phyloP scores from a whole-genome alignment of 805 yeast species.

The Zygosaccharomyces rouxii region DNA sequence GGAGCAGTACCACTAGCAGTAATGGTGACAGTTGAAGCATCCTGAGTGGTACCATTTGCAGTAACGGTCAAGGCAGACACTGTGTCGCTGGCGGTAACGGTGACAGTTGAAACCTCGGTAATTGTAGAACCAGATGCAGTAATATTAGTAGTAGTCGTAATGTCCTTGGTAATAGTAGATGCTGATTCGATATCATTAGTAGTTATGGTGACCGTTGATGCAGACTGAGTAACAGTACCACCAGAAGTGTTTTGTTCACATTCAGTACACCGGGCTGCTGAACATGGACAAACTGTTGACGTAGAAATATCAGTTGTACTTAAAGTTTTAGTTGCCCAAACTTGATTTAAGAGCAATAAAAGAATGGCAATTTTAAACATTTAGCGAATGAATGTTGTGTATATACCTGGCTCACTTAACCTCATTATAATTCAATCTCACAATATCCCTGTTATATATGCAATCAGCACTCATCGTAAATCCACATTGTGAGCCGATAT shows the following conservation, averaged over 20 bases:
- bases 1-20: neutral
- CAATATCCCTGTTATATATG: neutral
- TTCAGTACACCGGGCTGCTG: neutral
- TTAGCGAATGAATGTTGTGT: neutral
- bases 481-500: neutral
- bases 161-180: neutral
- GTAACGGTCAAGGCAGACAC: slow-evolving; percentile 1
- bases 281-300: neutral
- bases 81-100: neutral
- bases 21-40: slow-evolving; percentile 1
- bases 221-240: slow-evolving; percentile 2
- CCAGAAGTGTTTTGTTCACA: neutral
- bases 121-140: neutral
- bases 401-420: too few relatives aligned
- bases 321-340: neutral
- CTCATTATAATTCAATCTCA: neutral
- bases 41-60: neutral
- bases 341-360: neutral
- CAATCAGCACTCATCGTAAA: neutral
- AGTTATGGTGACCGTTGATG: slow-evolving; percentile 1
- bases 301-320: neutral
- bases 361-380: neutral
- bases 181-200: neutral
- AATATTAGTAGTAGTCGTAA: neutral
- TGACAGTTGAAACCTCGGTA: neutral